A percentile compares a stretch with the other conserved stretches of the same genome.
phyloP scores from a whole-genome alignment of 495 filamentous ascomycete genomes.

The Xeromyces bisporus region DNA sequence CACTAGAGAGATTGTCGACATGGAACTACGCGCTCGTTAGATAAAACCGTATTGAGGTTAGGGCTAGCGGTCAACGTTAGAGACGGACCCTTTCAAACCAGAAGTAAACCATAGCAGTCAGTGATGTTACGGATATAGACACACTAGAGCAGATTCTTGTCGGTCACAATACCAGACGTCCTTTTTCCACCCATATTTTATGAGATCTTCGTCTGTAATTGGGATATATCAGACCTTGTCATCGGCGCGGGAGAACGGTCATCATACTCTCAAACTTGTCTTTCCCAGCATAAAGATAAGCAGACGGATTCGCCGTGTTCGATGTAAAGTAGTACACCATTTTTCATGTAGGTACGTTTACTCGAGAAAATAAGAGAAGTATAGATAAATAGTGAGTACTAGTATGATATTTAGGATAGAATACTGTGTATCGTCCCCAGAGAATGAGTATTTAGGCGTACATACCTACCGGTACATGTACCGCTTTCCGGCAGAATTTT shows the following conservation, averaged over 20 bases:
- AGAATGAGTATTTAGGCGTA: too few relatives aligned
- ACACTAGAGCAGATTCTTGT: background rate
- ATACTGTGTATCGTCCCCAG: too few relatives aligned
- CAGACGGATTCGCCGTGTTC: slow-evolving; percentile 53
- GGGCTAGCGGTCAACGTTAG: slow-evolving; percentile 1
- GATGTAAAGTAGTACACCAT: slow-evolving; percentile 98
- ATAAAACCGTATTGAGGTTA: background rate
- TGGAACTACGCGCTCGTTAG: slow-evolving; percentile 50
- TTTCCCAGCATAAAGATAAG: slow-evolving; percentile 89
- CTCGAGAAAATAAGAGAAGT: background rate
- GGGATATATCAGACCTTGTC: slow-evolving; percentile 11
- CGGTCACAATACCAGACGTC: slow-evolving; percentile 64
- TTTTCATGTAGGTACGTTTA: slow-evolving; percentile 3
- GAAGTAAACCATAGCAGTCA: slow-evolving; percentile 4
- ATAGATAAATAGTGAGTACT: too few relatives aligned
- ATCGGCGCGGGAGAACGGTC: slow-evolving; percentile 2
- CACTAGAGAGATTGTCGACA: slow-evolving; percentile 91
- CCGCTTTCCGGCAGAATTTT: too few relatives aligned
- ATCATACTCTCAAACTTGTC: slow-evolving; percentile 93
- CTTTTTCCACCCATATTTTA: slow-evolving; percentile 80
- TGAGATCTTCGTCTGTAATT: slow-evolving; percentile 76
- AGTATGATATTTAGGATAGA: too few relatives aligned
- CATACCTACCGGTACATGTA: too few relatives aligned
- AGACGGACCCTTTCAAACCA: slow-evolving; percentile 21
- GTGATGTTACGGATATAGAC: background rate